Base-by-base conservation (phyloP, 2,329 filamentous ascomycete genomes). In the Sclerotiophoma versabilis region DNA sequence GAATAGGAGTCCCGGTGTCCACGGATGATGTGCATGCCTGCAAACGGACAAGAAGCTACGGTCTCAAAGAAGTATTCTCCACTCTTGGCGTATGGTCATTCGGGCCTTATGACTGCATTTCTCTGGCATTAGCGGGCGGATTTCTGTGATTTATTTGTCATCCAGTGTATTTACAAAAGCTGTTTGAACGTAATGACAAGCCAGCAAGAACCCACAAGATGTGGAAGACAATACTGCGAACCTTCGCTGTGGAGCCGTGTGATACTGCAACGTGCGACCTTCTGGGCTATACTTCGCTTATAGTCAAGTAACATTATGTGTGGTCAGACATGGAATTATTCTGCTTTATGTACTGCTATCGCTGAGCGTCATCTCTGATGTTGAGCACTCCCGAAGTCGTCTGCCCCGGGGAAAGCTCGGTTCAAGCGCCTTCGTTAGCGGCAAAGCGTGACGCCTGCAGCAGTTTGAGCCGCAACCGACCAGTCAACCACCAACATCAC, bases 391-490 rank as follows among this genome's bases (percentile, higher is more conserved):
- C 50, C 45, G 45, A 54, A 29, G 45, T 49, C 34, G 39, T 39
- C 41, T 32, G 44, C 36, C 34, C 38, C 43, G 43, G 38, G 32
- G 32, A 47, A 44, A 44, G 30, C 25, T 48, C 32, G 51, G 44
- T 17, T 41, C 33, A 34, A 19, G 22, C 22, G 38, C 37, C 20
- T 20, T 41, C 10, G 19, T 33, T 51, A 56, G 53, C 52, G 52
- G 49, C 52, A 55, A 48, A 55, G 52, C 53, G 53, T 51, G 53
- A 48, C 46, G 49, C 41, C 44, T 56, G 58, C 49, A 49, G 57
- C 52, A 53, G 56, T 61, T 50, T 54, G 62, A 66, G 59, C 58
- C 49, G 58, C 58, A 54, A 59, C 51, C 57, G 53, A 49, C 49
- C 42, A 60, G 62, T 47, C 54, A 53, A 48, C 51, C 43, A 48